Conservation (phyloP, 1,139 yeast genomes). For the Kurtzmaniella quercitrusa region DNA sequence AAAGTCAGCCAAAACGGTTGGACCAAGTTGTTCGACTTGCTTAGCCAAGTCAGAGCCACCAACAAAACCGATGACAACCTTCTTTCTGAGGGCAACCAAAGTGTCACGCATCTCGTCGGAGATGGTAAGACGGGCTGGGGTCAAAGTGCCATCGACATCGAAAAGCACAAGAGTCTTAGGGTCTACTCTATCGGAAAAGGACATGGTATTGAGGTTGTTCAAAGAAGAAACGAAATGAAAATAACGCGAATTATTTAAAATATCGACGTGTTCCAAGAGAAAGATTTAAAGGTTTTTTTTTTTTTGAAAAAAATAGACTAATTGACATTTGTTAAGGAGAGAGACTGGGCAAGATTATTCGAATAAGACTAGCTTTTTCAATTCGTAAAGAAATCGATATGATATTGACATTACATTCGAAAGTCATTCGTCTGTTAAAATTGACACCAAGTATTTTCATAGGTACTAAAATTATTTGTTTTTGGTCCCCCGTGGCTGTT, state of each 20-base stretch:
- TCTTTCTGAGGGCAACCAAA: constrained; percentile 73
- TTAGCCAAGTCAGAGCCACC: constrained; percentile 96
- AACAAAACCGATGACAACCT: constrained; percentile 93
- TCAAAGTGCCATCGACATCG: constrained; percentile 97
- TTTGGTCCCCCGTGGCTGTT: too few relatives aligned
- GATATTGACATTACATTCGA: too few relatives aligned
- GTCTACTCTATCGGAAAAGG: constrained; percentile 50
- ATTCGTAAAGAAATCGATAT: too few relatives aligned
- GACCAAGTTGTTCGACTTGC: constrained; percentile 94
- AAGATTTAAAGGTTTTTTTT: too few relatives aligned
- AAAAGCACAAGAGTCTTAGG: constrained; percentile 73
- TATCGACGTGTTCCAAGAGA: not conserved
- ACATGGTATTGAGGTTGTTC: constrained; percentile 28
- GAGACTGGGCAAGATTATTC: too few relatives aligned
- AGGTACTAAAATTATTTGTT: too few relatives aligned
- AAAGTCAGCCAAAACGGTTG: constrained; percentile 68
- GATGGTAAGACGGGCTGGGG: constrained; percentile 88
- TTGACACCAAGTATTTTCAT: too few relatives aligned
- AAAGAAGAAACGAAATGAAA: not conserved
- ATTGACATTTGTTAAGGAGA: too few relatives aligned
- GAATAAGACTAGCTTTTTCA: too few relatives aligned
- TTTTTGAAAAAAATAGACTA: too few relatives aligned
- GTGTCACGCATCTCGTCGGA: constrained; percentile 78
- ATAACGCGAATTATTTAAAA: too few relatives aligned
- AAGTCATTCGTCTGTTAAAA: too few relatives aligned